A percentile compares a stretch with the other conserved stretches of the same genome.
These are phyloP conservation scores for Candida incommunis DNA, from an alignment of 805 yeast species.

Conservation along the genomic window DNA sequence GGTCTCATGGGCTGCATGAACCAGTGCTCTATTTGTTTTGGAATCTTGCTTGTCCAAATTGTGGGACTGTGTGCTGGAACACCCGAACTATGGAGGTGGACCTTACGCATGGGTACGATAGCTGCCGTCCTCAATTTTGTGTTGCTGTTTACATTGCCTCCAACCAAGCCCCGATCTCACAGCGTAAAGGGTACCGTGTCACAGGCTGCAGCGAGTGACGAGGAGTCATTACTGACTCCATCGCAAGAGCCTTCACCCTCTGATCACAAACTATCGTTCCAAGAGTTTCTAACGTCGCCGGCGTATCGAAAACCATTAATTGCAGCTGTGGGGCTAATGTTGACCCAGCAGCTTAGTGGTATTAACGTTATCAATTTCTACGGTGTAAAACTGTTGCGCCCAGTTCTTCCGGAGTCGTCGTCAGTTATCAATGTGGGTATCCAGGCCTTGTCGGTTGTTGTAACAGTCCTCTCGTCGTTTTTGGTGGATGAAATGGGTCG, in stretches of 20 bases:
- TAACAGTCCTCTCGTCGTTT: conserved; percentile 62
- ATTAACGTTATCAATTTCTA: conserved; percentile 86
- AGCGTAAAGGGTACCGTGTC: conserved; percentile 1
- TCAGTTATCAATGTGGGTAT: conserved; percentile 61
- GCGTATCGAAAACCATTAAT: conserved; percentile 43
- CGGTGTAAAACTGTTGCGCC: conserved; percentile 74
- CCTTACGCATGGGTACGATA: conserved; percentile 47
- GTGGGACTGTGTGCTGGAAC: conserved; percentile 47
- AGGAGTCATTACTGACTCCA: not conserved
- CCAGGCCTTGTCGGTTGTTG: conserved; percentile 56
- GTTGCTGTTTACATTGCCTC: conserved; percentile 10
- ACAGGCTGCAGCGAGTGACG: not conserved
- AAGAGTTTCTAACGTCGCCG: conserved; percentile 35
- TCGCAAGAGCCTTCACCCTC: not conserved
- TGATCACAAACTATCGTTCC: conserved; percentile 9
- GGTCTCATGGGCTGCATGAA: conserved; percentile 84
- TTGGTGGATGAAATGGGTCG: conserved; percentile 68
- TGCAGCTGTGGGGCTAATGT: conserved; percentile 57
- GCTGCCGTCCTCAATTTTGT: conserved; percentile 38
- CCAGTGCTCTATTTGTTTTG: conserved; percentile 74
- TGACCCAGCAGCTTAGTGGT: conserved; percentile 86
- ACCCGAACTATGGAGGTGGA: conserved; percentile 53
- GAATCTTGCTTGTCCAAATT: conserved; percentile 69
- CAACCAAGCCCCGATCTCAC: not conserved
- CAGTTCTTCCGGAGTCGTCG: conserved; percentile 58